phyloP scores from a whole-genome alignment of 768 basidiomycete species.

The Lentinula raphanica region DNA sequence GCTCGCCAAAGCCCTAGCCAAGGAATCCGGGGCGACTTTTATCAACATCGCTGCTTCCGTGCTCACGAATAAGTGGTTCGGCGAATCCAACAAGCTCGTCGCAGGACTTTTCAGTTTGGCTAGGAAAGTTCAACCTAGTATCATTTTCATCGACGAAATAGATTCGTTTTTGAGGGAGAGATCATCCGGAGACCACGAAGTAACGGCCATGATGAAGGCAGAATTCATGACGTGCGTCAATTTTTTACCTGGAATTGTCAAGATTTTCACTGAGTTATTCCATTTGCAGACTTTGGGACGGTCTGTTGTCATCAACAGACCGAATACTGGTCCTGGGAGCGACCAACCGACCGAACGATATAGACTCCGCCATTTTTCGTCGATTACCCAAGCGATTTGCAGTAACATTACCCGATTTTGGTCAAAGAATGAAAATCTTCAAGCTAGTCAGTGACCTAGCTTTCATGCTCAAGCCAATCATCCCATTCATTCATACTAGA shows the following conservation, averaged over 20 bases:
- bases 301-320: conserved; percentile 73
- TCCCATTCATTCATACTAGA: conserved; percentile 38
- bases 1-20: conserved; percentile 97
- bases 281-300: conserved; percentile 82
- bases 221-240: conserved; percentile 82
- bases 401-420: conserved; percentile 69
- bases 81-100: conserved; percentile 92
- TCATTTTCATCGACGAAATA: conserved; percentile 99
- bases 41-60: conserved; percentile 80
- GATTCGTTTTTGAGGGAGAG: conserved; percentile 92
- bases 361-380: conserved; percentile 80
- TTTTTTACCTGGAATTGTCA: too few species aligned
- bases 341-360: conserved; percentile 92
- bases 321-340: conserved; percentile 90
- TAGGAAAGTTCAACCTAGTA: conserved; percentile 86
- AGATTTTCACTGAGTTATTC: neutral
- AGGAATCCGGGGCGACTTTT: conserved; percentile 95
- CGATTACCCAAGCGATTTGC: conserved; percentile 98
- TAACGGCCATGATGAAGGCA: conserved; percentile 98
- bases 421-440: conserved; percentile 83
- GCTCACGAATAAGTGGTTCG: conserved; percentile 80
- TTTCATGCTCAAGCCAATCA: neutral
- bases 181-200: conserved; percentile 88
- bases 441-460: conserved; percentile 46
- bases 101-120: conserved; percentile 93